Evolutionary conservation across 345 rosid species (phyloP).

Genomic region (Carallia brachiata): DNA sequence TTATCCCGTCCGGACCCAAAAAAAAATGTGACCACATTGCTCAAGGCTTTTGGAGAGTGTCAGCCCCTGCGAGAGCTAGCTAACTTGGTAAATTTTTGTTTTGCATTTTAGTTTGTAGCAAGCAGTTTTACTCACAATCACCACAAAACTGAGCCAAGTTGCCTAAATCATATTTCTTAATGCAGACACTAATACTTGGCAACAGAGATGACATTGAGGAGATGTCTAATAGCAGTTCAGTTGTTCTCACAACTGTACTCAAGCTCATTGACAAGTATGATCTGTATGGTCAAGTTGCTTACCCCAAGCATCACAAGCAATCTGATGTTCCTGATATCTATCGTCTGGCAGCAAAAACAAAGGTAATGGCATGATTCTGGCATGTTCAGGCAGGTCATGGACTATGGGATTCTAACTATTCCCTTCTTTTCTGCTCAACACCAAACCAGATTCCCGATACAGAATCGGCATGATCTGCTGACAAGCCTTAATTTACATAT

Average conservation of each 20-base stretch:
- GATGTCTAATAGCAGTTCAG: slow-evolving; percentile 52
- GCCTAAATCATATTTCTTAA: slow-evolving; percentile 6
- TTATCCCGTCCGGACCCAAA: slow-evolving; percentile 91
- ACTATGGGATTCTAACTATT: no score
- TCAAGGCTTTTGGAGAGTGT: slow-evolving; percentile 91
- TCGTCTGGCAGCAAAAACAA: slow-evolving; percentile 68
- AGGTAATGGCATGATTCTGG: no score
- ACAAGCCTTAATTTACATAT: no score
- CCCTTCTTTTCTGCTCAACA: no score
- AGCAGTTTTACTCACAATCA: neutral
- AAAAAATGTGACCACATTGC: slow-evolving; percentile 81
- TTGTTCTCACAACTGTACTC: slow-evolving; percentile 54
- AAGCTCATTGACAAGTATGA: slow-evolving; percentile 68
- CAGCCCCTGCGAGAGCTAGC: slow-evolving; percentile 81
- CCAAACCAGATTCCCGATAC: no score
- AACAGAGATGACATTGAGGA: slow-evolving; percentile 71
- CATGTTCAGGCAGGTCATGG: neutral
- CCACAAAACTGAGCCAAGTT: slow-evolving; percentile 10
- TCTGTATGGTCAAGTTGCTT: slow-evolving; percentile 68
- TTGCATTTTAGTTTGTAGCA: neutral
- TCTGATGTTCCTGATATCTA: slow-evolving; percentile 67
- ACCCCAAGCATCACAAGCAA: slow-evolving; percentile 76
- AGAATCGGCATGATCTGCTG: no score
- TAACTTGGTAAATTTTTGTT: slow-evolving; percentile 56
- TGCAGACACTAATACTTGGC: slow-evolving; percentile 62